Evolutionary conservation across 257 asterid species (phyloP).

Genomic region (Nicotiana undulata): DNA sequence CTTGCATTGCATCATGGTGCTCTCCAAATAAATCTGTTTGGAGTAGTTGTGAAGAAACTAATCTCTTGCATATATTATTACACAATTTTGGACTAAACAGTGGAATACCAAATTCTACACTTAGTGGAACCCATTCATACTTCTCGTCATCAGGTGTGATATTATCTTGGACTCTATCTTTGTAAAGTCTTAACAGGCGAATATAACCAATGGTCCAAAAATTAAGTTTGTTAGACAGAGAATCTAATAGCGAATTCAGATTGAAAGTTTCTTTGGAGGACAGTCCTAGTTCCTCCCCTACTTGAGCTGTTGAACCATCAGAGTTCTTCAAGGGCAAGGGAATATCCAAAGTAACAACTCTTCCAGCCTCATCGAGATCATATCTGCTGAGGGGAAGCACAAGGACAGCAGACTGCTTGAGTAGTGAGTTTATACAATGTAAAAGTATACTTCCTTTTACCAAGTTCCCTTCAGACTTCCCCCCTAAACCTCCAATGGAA

Average conservation of each 20-base stretch:
- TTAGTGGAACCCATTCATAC: conserved; percentile 93
- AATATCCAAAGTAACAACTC: conserved; percentile 67
- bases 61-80: conserved; percentile 69
- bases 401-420: conserved; percentile 84
- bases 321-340: conserved; percentile 87
- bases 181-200: conserved; percentile 70
- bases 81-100: conserved; percentile 92
- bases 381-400: conserved; percentile 87
- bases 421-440: conserved; percentile 93
- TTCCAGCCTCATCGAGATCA: conserved; percentile 75
- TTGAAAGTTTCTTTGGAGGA: conserved; percentile 42
- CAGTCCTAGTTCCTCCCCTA: conserved; percentile 82
- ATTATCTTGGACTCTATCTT: conserved; percentile 52
- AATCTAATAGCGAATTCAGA: conserved; percentile 51
- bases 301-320: conserved; percentile 77
- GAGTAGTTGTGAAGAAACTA: conserved; percentile 78
- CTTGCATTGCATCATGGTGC: conserved; percentile 94
- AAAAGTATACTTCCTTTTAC: conserved; percentile 87
- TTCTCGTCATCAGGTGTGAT: conserved; percentile 41
- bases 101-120: conserved; percentile 90
- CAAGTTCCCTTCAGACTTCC: conserved; percentile 77
- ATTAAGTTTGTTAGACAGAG: conserved; percentile 63
- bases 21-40: conserved; percentile 67
- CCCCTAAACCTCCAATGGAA: conserved; percentile 86
- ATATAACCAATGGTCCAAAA: conserved; percentile 82